phyloP scores from a whole-genome alignment of 139 green algal species.

The Ostreobium quekettii region DNA sequence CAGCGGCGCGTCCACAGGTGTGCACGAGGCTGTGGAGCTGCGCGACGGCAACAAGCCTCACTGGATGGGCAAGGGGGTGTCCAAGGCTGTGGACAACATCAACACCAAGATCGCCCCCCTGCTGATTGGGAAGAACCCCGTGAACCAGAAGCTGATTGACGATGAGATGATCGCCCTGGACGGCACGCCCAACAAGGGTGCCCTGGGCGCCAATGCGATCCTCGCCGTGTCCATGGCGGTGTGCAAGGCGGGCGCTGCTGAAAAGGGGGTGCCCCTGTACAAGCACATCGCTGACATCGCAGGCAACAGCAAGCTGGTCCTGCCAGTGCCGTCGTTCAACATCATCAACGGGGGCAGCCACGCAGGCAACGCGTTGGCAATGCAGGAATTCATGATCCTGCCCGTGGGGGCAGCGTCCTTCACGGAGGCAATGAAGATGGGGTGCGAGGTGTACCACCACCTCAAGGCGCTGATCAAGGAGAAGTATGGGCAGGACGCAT shows the following conservation, averaged over 20 bases:
- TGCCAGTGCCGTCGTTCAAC: conserved; percentile 98
- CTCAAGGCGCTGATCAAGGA: conserved; percentile 97
- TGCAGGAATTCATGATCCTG: conserved; percentile 99
- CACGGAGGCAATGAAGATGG: conserved; percentile 89
- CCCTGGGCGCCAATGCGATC: conserved; percentile 97
- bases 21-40: conserved; percentile 97
- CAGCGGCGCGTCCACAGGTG: conserved; percentile 85
- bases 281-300: conserved; percentile 87
- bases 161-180: conserved; percentile 90
- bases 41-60: conserved; percentile 79
- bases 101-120: conserved; percentile 89
- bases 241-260: conserved; percentile 82
- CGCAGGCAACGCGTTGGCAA: conserved; percentile 95
- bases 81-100: conserved; percentile 90
- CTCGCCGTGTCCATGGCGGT: conserved; percentile 94
- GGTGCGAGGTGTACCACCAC: conserved; percentile 92
- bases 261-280: conserved; percentile 94
- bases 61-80: conserved; percentile 87
- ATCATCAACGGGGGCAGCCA: conserved; percentile 99
- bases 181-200: conserved; percentile 95
- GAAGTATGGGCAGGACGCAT: conserved; percentile 97
- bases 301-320: conserved; percentile 87
- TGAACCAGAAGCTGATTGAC: conserved; percentile 85
- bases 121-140: conserved; percentile 84
- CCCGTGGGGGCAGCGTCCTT: conserved; percentile 75